These are phyloP conservation scores for Barnettozyma hawaiiensis DNA, from an alignment of 1,139 yeast species.

Conservation along the genomic window DNA sequence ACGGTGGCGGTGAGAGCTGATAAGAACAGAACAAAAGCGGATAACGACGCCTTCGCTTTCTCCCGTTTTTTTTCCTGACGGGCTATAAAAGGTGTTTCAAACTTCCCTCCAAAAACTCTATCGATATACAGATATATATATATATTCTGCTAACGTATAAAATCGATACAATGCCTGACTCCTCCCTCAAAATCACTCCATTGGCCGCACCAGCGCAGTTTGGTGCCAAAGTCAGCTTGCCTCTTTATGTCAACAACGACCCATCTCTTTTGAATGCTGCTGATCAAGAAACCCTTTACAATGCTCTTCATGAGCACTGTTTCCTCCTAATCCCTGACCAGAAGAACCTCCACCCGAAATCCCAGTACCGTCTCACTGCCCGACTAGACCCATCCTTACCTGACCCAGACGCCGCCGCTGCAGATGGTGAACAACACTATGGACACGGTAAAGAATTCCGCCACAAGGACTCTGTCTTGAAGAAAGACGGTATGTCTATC, in stretches of 20 bases:
- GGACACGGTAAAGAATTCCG: conserved; percentile 86
- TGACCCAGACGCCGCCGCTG: conserved; percentile 39
- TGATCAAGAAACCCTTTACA: conserved; percentile 56
- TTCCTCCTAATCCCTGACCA: conserved; percentile 73
- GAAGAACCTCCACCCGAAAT: conserved; percentile 57
- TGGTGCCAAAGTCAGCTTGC: conserved; percentile 64
- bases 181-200: conserved; percentile 37
- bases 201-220: conserved; percentile 46
- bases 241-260: conserved; percentile 58
- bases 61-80: too few species aligned
- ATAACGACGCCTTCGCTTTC: too few species aligned
- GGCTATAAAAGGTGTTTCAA: too few species aligned
- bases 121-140: too few species aligned
- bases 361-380: conserved; percentile 69
- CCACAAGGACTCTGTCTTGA: conserved; percentile 68
- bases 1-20: background rate
- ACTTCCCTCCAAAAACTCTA: too few species aligned
- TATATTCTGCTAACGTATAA: too few species aligned
- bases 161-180: conserved; percentile 10
- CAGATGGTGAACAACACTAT: conserved; percentile 46
- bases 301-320: conserved; percentile 60
- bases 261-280: conserved; percentile 64
- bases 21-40: too few species aligned
- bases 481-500: conserved; percentile 74
- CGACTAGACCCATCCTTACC: conserved; percentile 60